These are phyloP conservation scores for Termitomyces sp. DNA, from an alignment of 1,284 basidiomycete species.

Conservation along the genomic window DNA sequence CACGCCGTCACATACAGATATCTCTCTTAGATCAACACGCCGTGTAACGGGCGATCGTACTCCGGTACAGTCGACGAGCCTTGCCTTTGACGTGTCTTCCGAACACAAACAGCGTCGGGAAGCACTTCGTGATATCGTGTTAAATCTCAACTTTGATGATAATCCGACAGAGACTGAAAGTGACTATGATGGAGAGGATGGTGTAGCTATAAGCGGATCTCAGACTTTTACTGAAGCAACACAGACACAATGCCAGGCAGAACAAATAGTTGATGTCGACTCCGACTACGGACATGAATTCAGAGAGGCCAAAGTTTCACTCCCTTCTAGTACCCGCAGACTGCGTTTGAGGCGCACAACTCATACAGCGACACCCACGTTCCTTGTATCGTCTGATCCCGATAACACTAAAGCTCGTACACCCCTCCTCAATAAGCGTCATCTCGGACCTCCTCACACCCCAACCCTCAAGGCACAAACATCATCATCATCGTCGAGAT, in stretches of 20 bases:
- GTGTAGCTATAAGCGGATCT: constrained; percentile 35
- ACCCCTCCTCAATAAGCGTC: neutral
- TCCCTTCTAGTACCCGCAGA: neutral
- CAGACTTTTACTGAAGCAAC: constrained; percentile 17
- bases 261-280: constrained; percentile 6
- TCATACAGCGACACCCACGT: constrained; percentile 18
- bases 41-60: neutral
- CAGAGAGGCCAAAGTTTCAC: constrained; percentile 9
- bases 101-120: constrained; percentile 27
- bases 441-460: neutral
- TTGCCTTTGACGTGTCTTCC: constrained; percentile 13
- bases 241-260: neutral
- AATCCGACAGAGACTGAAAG: constrained; percentile 17
- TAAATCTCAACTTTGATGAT: constrained; percentile 31
- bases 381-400: constrained; percentile 14
- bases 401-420: neutral
- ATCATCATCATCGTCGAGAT: constrained; percentile 18
- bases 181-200: constrained; percentile 28
- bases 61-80: neutral
- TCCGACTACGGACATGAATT: constrained; percentile 26
- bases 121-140: constrained; percentile 40
- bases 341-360: constrained; percentile 16
- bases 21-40: neutral
- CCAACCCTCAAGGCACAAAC: constrained; percentile 3
- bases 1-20: neutral